Base-by-base conservation (phyloP, 257 asterid species). In the Nemophila menziesii region DNA sequence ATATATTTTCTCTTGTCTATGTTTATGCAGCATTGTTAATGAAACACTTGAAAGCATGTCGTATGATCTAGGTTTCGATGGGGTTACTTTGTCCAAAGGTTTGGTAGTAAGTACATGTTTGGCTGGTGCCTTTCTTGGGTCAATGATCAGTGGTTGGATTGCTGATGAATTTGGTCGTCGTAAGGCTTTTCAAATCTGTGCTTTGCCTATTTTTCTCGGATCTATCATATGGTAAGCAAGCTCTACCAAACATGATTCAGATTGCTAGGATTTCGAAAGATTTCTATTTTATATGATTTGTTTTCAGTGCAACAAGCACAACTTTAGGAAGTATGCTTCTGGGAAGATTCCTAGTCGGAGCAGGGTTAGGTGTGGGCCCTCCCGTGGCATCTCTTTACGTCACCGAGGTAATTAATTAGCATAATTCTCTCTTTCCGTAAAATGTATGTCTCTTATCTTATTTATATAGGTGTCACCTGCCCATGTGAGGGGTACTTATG, bases 1-100 rank as follows among this genome's bases (percentile, higher is more conserved):
- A n/a, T n/a, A n/a, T n/a, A n/a, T n/a, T n/a, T 12, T 22, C 20
- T 47, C 14, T 29, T 51, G 21, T 48, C 47, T 44, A 12, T 58
- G n/a, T n/a, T n/a, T n/a, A 39, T 40, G 39, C 82, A 82, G 97
- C 51, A 93, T 87, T 49, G 95, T 87, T 26, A 87, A 87, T 49
- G 97, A 82, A 72, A 93, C 97, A 15, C 95, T 87, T 38, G 97
- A 87, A 80, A 65, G 67, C 41, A 87, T 87, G 54, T 76, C 97
- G n/a, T 44, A 46, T 17, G 95, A 82, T 65, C 95, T 87, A 71
- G 97, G 93, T 56, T 87, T 87, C 63, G 72, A 51, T 19, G 95
- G 95, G 55, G 65, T 74, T 58, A 72, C 92, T 50, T 43, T 84
- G 57, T 81, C 82, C 48, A 90, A 84, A 77, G 97, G 97, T 51